phyloP scores from a whole-genome alignment of 169 alveolate genomes.

The Eimeria falciformis region DNA sequence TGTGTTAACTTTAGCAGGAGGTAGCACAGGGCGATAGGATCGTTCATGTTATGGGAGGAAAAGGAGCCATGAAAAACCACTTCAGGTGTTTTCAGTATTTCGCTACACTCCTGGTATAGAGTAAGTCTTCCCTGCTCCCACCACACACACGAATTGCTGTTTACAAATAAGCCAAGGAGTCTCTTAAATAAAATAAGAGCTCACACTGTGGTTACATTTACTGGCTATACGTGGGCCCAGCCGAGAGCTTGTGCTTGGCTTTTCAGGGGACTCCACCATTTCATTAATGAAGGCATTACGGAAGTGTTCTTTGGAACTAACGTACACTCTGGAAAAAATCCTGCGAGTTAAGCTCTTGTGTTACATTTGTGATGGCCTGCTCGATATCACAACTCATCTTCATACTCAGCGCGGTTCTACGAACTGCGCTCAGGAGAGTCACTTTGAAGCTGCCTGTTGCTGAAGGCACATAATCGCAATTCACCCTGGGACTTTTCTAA shows the following conservation, averaged over 20 bases:
- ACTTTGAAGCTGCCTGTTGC: slow-evolving; percentile 51
- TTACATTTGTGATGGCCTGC: slow-evolving; percentile 17
- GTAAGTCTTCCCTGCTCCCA: not conserved
- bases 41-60: slow-evolving; percentile 31
- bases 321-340: too few species aligned
- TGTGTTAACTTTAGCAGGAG: not conserved
- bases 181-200: too few species aligned
- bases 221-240: too few species aligned
- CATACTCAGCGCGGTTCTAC: slow-evolving; percentile 49
- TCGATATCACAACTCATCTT: not conserved
- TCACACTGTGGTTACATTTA: too few species aligned
- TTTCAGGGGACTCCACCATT: too few species aligned
- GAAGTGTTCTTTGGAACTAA: too few species aligned
- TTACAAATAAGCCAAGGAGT: too few species aligned
- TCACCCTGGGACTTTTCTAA: too few species aligned
- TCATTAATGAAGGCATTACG: too few species aligned
- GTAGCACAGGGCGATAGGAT: slow-evolving; percentile 16
- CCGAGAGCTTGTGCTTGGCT: too few species aligned
- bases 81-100: slow-evolving; percentile 33
- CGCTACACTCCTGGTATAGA: not conserved
- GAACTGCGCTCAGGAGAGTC: slow-evolving; percentile 13
- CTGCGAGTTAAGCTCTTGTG: too few species aligned
- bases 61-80: slow-evolving; percentile 15
- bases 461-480: not conserved
- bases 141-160: not conserved